Base-by-base conservation (phyloP, 2,329 filamentous ascomycete species). In the Fusarium staphyleae region DNA sequence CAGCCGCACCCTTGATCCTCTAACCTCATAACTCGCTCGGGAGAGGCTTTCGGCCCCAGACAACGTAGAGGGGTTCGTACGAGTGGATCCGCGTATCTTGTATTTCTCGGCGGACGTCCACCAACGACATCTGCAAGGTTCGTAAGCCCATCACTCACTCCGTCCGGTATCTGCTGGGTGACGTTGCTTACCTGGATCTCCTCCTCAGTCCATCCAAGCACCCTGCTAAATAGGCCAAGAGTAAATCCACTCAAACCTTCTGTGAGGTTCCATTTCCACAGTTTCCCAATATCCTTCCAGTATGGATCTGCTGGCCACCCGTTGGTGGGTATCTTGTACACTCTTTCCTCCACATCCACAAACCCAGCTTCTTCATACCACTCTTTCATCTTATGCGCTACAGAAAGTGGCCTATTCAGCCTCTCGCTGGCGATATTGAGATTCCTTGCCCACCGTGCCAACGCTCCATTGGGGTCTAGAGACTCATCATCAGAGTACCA, bases 11-110 rank as follows among this genome's bases (percentile, higher is more conserved):
- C 32, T 34, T 3, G 3, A 33, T 3, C 30, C 13, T 13, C 12
- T 16, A 16, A 4, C n/a, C n/a, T 34, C n/a, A 34, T 34, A 34
- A 16, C n/a, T 34, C 32, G 4, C 8, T 9, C 5, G 32, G 32
- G 14, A 34, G n/a, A 16, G 44, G 44, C n/a, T 48, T 48, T 1
- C 34, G 34, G n/a, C 44, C 44, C 35, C 18, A 47, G 4, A 48
- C 34, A 4, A 48, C 44, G 18, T 47, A 48, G 29, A 40, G 37
- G 26, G 36, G 36, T 13, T 32, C 32, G 12, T 47, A 47, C 5
- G 34, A 19, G 13, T 40, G 44, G 34, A 48, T 48, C 34, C 34
- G 40, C 6, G 29, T 37, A 4, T 48, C 44, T 11, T 29, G 34
- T 6, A 40, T 26, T 6, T 32, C 26, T 10, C 15, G 28, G 11